Conservation (phyloP, 345 rosid genomes). For the Cardamine resedifolia region DNA sequence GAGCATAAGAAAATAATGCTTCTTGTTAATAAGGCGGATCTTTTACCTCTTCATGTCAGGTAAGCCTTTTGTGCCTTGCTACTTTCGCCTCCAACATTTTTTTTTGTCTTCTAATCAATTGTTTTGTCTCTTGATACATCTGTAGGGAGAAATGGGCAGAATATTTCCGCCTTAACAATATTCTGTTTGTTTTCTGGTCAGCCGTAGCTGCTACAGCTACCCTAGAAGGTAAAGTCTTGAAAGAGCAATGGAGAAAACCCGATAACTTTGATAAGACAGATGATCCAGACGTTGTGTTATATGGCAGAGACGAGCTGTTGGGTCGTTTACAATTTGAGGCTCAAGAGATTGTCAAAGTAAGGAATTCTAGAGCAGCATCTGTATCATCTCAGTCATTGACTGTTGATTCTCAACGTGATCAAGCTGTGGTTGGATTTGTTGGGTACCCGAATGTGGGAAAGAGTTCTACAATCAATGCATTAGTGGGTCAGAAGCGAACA, state of each 20-base stretch:
- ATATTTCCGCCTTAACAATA: constrained; percentile 57
- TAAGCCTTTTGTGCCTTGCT: constrained; percentile 22
- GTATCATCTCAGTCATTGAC: constrained; percentile 33
- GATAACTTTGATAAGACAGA: constrained; percentile 40
- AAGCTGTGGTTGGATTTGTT: constrained; percentile 82
- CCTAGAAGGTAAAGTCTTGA: constrained; percentile 67
- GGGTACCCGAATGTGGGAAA: constrained; percentile 98
- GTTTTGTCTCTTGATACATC: constrained; percentile 1
- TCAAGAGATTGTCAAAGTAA: constrained; percentile 65
- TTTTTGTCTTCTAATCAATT: not conserved
- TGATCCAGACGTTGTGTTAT: constrained; percentile 59
- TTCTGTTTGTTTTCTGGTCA: constrained; percentile 87
- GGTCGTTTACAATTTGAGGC: constrained; percentile 72
- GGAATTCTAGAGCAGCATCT: constrained; percentile 43
- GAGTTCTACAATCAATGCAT: constrained; percentile 94
- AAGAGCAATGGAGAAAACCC: constrained; percentile 43
- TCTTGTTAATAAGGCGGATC: constrained; percentile 95
- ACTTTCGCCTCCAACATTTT: not conserved
- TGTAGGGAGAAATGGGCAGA: constrained; percentile 84
- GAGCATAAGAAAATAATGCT: constrained; percentile 79
- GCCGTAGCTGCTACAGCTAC: constrained; percentile 88
- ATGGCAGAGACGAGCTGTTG: constrained; percentile 86
- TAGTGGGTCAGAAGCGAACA: constrained; percentile 89
- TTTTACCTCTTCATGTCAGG: constrained; percentile 77
- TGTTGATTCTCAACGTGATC: constrained; percentile 30